phyloP scores from a whole-genome alignment of 176 grass and related monocot species.

The Poa pratensis region DNA sequence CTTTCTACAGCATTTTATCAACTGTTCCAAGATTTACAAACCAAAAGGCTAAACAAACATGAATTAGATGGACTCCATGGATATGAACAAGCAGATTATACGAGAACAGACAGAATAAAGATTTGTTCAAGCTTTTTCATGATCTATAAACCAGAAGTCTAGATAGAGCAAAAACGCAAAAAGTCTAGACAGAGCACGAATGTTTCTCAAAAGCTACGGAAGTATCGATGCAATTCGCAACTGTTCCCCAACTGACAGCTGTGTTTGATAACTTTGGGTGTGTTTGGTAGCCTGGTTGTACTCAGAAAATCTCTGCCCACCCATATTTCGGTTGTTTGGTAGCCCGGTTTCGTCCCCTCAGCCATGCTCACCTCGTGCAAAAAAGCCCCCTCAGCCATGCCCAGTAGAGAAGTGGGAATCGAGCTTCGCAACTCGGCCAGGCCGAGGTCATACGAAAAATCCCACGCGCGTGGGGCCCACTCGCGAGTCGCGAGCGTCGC shows the following conservation, averaged over 20 bases:
- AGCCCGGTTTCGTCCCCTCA: too few species aligned
- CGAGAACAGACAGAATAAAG: neutral
- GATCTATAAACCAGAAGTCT: neutral
- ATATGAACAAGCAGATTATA: neutral
- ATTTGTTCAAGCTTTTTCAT: neutral
- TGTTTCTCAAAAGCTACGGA: neutral
- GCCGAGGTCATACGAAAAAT: too few species aligned
- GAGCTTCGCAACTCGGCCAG: too few species aligned
- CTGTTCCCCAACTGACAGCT: neutral
- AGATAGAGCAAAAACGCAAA: neutral
- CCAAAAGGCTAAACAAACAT: neutral
- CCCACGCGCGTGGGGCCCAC: too few species aligned
- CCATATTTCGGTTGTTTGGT: too few species aligned
- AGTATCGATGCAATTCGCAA: conserved; percentile 19
- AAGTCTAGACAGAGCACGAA: neutral
- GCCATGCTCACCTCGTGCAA: too few species aligned
- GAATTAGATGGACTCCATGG: neutral
- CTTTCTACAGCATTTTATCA: neutral
- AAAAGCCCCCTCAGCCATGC: too few species aligned
- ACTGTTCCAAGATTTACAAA: neutral
- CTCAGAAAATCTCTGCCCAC: too few species aligned
- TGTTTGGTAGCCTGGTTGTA: too few species aligned
- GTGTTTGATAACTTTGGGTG: neutral
- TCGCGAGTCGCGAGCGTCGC: too few species aligned
- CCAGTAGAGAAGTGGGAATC: too few species aligned